Conservation (phyloP, 495 filamentous ascomycete species). For the Hyaloscypha hepaticicola region DNA sequence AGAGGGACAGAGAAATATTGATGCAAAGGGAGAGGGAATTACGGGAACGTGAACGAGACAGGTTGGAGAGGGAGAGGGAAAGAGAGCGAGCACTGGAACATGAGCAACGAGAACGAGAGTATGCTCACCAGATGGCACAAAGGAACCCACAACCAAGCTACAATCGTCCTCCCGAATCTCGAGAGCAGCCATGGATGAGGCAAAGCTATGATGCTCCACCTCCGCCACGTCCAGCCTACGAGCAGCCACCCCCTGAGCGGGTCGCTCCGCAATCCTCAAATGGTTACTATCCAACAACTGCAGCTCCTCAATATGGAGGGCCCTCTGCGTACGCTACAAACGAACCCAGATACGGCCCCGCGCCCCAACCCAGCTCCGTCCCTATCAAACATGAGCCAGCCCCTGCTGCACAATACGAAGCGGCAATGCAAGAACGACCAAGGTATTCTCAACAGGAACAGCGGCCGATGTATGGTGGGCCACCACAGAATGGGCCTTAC, state of each 20-base stretch:
- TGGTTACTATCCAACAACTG: constrained; percentile 39
- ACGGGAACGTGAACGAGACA: constrained; percentile 30
- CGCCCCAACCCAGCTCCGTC: constrained; percentile 44
- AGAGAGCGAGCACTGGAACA: constrained; percentile 30
- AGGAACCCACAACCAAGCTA: constrained; percentile 24
- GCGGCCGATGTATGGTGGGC: constrained; percentile 15
- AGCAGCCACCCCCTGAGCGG: constrained; percentile 24
- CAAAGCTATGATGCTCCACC: constrained; percentile 21
- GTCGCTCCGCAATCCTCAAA: constrained; percentile 31
- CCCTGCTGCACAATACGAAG: constrained; percentile 37
- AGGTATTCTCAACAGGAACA: constrained; percentile 35
- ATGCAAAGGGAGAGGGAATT: constrained; percentile 28
- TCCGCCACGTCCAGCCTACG: constrained; percentile 22
- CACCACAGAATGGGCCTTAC: constrained; percentile 29
- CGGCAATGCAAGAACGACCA: constrained; percentile 32
- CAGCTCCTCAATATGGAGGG: constrained; percentile 36
- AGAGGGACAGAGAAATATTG: constrained; percentile 21
- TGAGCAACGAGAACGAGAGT: constrained; percentile 26
- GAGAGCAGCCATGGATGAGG: constrained; percentile 31
- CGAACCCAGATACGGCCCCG: constrained; percentile 31
- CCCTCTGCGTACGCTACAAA: constrained; percentile 25
- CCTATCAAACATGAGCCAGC: constrained; percentile 39
- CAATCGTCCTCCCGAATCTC: constrained; percentile 27
- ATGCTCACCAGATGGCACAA: constrained; percentile 27
- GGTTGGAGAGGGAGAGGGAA: constrained; percentile 25